These are phyloP conservation scores for Wickerhamiella alocasiicola DNA, from an alignment of 805 yeast species.

Conservation along the genomic window DNA sequence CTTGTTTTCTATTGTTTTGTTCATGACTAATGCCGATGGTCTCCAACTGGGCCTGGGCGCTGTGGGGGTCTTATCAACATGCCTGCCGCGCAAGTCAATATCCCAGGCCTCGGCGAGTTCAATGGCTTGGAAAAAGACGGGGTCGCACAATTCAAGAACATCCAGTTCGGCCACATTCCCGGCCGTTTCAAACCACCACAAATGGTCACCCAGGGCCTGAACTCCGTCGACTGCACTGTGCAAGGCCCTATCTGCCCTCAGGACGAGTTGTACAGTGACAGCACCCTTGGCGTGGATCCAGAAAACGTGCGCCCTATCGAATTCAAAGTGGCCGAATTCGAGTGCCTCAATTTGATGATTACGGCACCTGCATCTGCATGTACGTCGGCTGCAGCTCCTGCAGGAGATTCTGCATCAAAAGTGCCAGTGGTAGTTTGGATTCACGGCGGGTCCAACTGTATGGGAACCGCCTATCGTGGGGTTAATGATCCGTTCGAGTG, in stretches of 20 bases:
- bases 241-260: slow-evolving; percentile 21
- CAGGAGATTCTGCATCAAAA: neutral
- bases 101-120: no score
- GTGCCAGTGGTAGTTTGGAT: slow-evolving; percentile 31
- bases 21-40: no score
- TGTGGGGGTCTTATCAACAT: no score
- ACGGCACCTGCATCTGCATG: slow-evolving; percentile 15
- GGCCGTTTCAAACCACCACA: slow-evolving; percentile 13
- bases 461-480: slow-evolving; percentile 26
- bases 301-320: slow-evolving; percentile 16
- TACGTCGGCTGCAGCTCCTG: neutral
- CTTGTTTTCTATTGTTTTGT: no score
- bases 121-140: slow-evolving; percentile 8
- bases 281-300: slow-evolving; percentile 14
- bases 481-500: slow-evolving; percentile 23
- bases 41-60: no score
- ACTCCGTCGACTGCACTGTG: slow-evolving; percentile 13
- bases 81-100: no score
- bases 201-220: slow-evolving; percentile 5
- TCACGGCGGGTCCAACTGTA: slow-evolving; percentile 30
- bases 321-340: slow-evolving; percentile 22
- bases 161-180: slow-evolving; percentile 13
- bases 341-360: slow-evolving; percentile 25
- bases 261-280: slow-evolving; percentile 16
- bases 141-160: slow-evolving; percentile 14